These are phyloP conservation scores for Triticum aestivum DNA, from an alignment of 176 grass and related monocot species.

Conservation along the genomic window IWGSC_CS_RefSeq_v2.1 NC_057809.1:26569837-26570336, in stretches of 20 bases:
- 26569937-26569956: conserved; percentile 17
- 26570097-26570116: neutral
- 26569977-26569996: neutral
- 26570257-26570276: neutral
- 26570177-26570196: conserved; percentile 7
- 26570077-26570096: neutral
- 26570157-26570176: neutral
- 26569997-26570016: neutral
- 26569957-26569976: conserved; percentile 25
- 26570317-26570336: too few relatives aligned
- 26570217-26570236: neutral
- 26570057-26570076: neutral
- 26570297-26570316: too few relatives aligned
- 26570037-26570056: neutral
- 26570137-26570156: neutral
- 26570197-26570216: neutral
- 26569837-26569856: conserved; percentile 43
- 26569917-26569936: neutral
- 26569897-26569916: neutral
- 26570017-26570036: neutral
- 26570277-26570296: too few relatives aligned
- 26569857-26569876: neutral
- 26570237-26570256: neutral
- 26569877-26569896: neutral
- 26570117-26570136: neutral